Percentiles rank a stretch among this genome's conserved stretches.
phyloP scores from a whole-genome alignment of 768 basidiomycete species.

The Lentinula lateritia region DNA sequence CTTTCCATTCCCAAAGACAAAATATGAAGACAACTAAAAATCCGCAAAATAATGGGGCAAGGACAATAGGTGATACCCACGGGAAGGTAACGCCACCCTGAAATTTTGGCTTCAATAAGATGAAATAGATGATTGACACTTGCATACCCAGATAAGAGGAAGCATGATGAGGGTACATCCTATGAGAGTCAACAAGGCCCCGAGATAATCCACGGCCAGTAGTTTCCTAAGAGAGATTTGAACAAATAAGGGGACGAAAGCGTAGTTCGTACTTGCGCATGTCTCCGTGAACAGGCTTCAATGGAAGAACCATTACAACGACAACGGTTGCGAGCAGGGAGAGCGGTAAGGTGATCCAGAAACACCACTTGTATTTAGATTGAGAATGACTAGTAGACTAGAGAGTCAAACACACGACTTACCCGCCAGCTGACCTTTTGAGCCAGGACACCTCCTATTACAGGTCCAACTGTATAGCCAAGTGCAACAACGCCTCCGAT shows the following conservation, averaged over 20 bases:
- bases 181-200: constrained; percentile 49
- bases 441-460: constrained; percentile 61
- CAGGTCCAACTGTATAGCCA: constrained; percentile 62
- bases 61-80: constrained; percentile 63
- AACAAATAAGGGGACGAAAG: neutral
- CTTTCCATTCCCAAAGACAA: constrained; percentile 69
- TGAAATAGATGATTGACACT: neutral
- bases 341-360: constrained; percentile 66
- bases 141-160: constrained; percentile 64
- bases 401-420: constrained; percentile 14
- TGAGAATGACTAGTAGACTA: neutral
- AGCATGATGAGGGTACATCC: constrained; percentile 61
- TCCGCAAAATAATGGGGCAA: constrained; percentile 54
- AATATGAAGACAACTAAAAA: constrained; percentile 50
- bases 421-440: constrained; percentile 62
- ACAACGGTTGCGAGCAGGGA: constrained; percentile 48
- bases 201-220: constrained; percentile 58
- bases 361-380: constrained; percentile 51
- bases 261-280: constrained; percentile 35
- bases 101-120: neutral
- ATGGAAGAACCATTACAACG: constrained; percentile 57
- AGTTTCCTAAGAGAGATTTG: constrained; percentile 44
- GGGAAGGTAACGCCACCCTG: constrained; percentile 71
- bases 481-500: constrained; percentile 52
- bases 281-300: constrained; percentile 63